Conservation (phyloP, 2,329 filamentous ascomycete genomes). For the Biscogniauxia marginata region DNA sequence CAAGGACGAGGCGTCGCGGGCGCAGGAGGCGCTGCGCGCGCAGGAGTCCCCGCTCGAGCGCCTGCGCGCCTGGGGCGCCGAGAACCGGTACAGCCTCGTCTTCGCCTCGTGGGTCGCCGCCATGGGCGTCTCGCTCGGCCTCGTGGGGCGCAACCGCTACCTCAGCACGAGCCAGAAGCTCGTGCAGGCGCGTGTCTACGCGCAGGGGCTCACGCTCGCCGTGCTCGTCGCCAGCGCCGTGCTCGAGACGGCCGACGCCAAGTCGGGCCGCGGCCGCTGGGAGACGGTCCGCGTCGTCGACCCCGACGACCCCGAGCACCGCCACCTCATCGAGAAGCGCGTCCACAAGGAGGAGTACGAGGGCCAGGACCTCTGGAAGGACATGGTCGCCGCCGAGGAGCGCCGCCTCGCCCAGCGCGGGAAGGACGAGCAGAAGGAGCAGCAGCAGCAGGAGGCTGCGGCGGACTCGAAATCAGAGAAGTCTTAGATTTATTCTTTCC, state of each 20-base stretch:
- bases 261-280: conserved; percentile 73
- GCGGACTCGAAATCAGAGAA: conserved; percentile 1
- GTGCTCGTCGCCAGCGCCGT: conserved; percentile 79
- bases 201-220: conserved; percentile 82
- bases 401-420: conserved; percentile 47
- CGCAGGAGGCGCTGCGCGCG: conserved; percentile 52
- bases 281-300: conserved; percentile 81
- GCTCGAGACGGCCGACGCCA: conserved; percentile 77
- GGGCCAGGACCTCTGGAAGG: conserved; percentile 91
- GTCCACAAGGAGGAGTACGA: conserved; percentile 84
- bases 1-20: conserved; percentile 60
- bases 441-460: conserved; percentile 18
- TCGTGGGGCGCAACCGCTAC: conserved; percentile 77
- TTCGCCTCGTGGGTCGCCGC: conserved; percentile 77
- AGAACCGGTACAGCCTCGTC: conserved; percentile 86
- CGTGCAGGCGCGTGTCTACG: conserved; percentile 92
- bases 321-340: conserved; percentile 81
- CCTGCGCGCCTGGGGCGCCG: conserved; percentile 69
- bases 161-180: conserved; percentile 79
- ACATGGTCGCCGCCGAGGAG: conserved; percentile 84
- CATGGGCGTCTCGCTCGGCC: conserved; percentile 70
- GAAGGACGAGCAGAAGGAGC: conserved; percentile 31
- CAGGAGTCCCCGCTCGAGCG: conserved; percentile 58
- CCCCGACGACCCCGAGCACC: conserved; percentile 78
- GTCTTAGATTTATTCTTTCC: background rate